Evolutionary conservation across 495 filamentous ascomycete species (phyloP), one percentile per base, ranked within the genome.

Genomic region (Penicillium nucicola): DNA sequence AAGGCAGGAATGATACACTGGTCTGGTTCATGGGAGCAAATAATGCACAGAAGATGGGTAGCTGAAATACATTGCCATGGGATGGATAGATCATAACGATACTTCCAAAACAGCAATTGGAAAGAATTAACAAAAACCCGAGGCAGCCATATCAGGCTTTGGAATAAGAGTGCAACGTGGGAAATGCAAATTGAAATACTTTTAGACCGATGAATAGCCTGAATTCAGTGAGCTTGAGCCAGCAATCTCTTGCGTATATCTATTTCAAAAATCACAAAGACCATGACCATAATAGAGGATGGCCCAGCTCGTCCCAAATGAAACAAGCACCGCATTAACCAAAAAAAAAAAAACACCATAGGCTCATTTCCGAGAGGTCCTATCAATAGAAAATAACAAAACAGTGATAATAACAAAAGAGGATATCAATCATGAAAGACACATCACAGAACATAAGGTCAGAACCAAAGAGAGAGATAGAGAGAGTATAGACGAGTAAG

Each of bases 391-490:
- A 36, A 36, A 40, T 34, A 56, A 44, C 52, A 45, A 45, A 30
- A 19, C 25, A 28, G 25, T 28, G 10, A 28, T 28, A 28, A 57
- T 45, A 51, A 45, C 20, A 53, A 14, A 28, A 60, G 42, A 51
- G 62, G 59, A 62, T 62, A 62, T 65, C 58, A 65, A 60, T 60
- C 59, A 60, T 57, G 40, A 62, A 35, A 20, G 50, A 48, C 40
- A 41, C 37, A 25, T n/a, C 22, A n/a, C 32, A 14, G 13, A 20
- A 52, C 10, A 40, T 18, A n/a, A 14, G 18, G 30, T 17, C 6
- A 31, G 2, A 32, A 36, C 45, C 28, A n/a, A 48, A 33, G 48
- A 10, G 31, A 25, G 30, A 9, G 37, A 17, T 4, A 32, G 11
- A 23, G 38, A 42, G 15, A 28, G 25, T 28, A 28, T 28, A 28